These are phyloP conservation scores for Cladosporium velox DNA, from an alignment of 2,329 filamentous ascomycete genomes.

Conservation along the genomic window DNA sequence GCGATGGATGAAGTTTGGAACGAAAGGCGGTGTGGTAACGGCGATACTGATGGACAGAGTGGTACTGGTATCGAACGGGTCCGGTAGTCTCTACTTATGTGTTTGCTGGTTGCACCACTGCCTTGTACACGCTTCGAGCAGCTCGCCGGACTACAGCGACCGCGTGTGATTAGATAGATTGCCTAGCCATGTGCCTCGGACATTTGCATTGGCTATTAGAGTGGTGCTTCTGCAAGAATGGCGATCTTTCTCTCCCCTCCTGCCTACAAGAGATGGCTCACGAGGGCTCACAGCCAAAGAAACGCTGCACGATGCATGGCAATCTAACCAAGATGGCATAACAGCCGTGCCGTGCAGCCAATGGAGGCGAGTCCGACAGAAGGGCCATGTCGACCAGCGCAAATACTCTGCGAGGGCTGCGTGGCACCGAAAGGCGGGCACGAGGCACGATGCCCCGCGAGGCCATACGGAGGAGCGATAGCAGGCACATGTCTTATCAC, in stretches of 20 bases:
- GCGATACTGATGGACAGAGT: slow-evolving; percentile 5
- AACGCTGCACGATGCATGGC: slow-evolving; percentile 9
- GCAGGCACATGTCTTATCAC: slow-evolving; percentile 17
- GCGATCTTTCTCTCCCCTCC: slow-evolving; percentile 9
- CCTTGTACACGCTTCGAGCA: not conserved
- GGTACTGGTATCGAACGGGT: too few relatives aligned
- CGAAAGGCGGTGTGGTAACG: slow-evolving; percentile 3
- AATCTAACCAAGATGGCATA: not conserved
- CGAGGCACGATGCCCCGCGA: not conserved
- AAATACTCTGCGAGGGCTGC: not conserved
- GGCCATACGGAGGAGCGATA: slow-evolving; percentile 9
- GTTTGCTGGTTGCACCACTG: not conserved
- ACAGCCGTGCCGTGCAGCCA: slow-evolving; percentile 3
- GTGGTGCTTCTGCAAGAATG: slow-evolving; percentile 6
- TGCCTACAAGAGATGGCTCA: slow-evolving; percentile 12
- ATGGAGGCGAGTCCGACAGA: not conserved
- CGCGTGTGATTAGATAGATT: slow-evolving; percentile 16
- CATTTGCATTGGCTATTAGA: slow-evolving; percentile 9
- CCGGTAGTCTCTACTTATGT: slow-evolving; percentile 11
- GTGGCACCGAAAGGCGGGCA: not conserved
- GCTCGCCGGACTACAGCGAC: not conserved
- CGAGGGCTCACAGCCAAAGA: slow-evolving; percentile 15
- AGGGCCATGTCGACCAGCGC: not conserved
- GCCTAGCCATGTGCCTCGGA: slow-evolving; percentile 11
- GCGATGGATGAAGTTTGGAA: not conserved